Conservation (phyloP, 768 basidiomycete genomes). For the Tulasnella sp. region DNA sequence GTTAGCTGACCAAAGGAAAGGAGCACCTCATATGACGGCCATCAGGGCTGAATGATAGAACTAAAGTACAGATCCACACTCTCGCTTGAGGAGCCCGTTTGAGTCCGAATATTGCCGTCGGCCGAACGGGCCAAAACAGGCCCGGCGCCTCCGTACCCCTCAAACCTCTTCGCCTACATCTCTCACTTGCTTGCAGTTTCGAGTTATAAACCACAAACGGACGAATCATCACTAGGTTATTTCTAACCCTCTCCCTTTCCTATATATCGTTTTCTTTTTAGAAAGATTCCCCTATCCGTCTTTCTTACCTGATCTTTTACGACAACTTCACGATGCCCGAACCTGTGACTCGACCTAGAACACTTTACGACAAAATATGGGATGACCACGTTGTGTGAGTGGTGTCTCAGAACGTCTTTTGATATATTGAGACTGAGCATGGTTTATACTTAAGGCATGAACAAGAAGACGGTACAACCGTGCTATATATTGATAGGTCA, state of each 20-base stretch:
- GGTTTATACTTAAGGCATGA: constrained; percentile 36
- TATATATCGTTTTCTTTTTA: neutral
- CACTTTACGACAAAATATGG: constrained; percentile 96
- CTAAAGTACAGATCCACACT: no score
- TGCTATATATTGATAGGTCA: constrained; percentile 74
- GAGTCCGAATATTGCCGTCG: neutral
- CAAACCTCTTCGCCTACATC: neutral
- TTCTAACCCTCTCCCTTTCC: constrained; percentile 4
- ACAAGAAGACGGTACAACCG: constrained; percentile 61
- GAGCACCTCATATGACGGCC: no score
- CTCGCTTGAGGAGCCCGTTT: neutral
- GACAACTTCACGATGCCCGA: constrained; percentile 36
- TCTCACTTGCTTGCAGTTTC: neutral
- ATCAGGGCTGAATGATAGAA: neutral
- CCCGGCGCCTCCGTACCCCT: neutral
- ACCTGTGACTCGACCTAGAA: constrained; percentile 52
- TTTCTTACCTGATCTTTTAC: neutral
- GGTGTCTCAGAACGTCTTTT: neutral
- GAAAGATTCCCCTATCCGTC: neutral
- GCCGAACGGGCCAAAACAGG: neutral
- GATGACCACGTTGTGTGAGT: constrained; percentile 88
- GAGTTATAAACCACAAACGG: neutral
- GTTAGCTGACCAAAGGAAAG: no score
- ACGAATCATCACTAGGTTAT: neutral
- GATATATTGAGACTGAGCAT: neutral